These are phyloP conservation scores for Aspergillus niger DNA, from an alignment of 2,329 filamentous ascomycete genomes.

Conservation along the genomic window DNA sequence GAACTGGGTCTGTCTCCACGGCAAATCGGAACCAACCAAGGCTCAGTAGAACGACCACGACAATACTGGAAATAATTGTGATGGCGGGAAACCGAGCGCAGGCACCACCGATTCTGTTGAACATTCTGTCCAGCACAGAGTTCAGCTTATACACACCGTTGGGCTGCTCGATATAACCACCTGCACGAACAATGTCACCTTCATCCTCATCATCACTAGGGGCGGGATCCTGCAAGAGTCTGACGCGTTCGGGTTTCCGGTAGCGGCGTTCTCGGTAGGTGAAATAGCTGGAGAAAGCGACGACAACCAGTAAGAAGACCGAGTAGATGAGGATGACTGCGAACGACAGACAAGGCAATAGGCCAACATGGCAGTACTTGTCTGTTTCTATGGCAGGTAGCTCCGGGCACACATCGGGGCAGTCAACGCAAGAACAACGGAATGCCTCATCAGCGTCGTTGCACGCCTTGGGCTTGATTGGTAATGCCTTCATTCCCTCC, in stretches of 20 bases:
- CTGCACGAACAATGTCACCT: constrained; percentile 75
- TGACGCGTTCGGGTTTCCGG: constrained; percentile 77
- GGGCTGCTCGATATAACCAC: constrained; percentile 75
- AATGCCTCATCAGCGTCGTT: constrained; percentile 85
- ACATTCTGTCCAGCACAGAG: constrained; percentile 75
- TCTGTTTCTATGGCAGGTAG: constrained; percentile 73
- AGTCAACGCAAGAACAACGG: constrained; percentile 92
- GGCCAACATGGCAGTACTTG: constrained; percentile 77
- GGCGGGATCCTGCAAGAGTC: constrained; percentile 79
- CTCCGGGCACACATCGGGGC: constrained; percentile 78
- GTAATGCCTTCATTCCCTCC: constrained; percentile 68
- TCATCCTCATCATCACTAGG: constrained; percentile 94
- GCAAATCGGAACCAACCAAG: constrained; percentile 85
- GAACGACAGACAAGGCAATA: constrained; percentile 91
- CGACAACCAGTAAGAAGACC: constrained; percentile 68
- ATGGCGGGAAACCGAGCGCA: constrained; percentile 82
- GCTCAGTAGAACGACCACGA: constrained; percentile 76
- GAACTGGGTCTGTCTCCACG: constrained; percentile 87
- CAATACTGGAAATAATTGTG: constrained; percentile 74
- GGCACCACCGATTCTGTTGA: constrained; percentile 75
- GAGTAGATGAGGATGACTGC: constrained; percentile 85
- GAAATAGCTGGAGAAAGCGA: constrained; percentile 70
- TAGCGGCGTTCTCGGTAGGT: constrained; percentile 73
- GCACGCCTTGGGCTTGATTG: constrained; percentile 79
- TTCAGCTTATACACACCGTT: constrained; percentile 82